Percentiles rank a stretch among this genome's conserved stretches.
phyloP scores from a whole-genome alignment of 495 filamentous ascomycete genomes.

The Astrocystis sublimbata region DNA sequence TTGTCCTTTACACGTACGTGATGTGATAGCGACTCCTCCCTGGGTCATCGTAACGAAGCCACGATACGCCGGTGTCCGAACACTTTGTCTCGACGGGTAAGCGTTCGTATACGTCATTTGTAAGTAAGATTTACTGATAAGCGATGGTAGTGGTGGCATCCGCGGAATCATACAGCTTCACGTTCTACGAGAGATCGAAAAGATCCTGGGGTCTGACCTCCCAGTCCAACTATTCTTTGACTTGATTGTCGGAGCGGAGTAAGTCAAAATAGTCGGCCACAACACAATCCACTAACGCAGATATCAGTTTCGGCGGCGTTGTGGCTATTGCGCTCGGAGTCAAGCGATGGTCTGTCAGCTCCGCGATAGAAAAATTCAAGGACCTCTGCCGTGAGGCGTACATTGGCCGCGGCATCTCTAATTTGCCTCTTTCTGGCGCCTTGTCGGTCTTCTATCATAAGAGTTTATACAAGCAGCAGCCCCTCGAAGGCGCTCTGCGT shows the following conservation, averaged over 20 bases:
- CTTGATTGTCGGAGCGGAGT: slow-evolving; percentile 56
- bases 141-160: slow-evolving; percentile 44
- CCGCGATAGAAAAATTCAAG: slow-evolving; percentile 46
- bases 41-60: slow-evolving; percentile 48
- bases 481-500: slow-evolving; percentile 38
- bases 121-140: not conserved
- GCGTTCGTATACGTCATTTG: not conserved
- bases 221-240: slow-evolving; percentile 51
- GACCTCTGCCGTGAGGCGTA: slow-evolving; percentile 47
- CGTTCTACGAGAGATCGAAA: slow-evolving; percentile 46
- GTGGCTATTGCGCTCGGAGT: slow-evolving; percentile 57
- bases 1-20: slow-evolving; percentile 38
- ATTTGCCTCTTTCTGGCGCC: slow-evolving; percentile 36
- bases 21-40: slow-evolving; percentile 32
- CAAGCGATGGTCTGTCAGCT: slow-evolving; percentile 47
- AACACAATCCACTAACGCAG: slow-evolving; percentile 2
- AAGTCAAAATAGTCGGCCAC: slow-evolving; percentile 10
- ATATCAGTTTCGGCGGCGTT: slow-evolving; percentile 54
- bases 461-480: slow-evolving; percentile 45
- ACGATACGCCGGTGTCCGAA: slow-evolving; percentile 47
- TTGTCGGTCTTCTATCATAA: slow-evolving; percentile 39
- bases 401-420: slow-evolving; percentile 37
- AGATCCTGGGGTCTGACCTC: slow-evolving; percentile 39
- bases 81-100: slow-evolving; percentile 60
- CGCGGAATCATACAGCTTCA: slow-evolving; percentile 52